Evolutionary conservation across 2,329 filamentous ascomycete genomes (phyloP).

Genomic region (Bretziella fagacearum): DNA sequence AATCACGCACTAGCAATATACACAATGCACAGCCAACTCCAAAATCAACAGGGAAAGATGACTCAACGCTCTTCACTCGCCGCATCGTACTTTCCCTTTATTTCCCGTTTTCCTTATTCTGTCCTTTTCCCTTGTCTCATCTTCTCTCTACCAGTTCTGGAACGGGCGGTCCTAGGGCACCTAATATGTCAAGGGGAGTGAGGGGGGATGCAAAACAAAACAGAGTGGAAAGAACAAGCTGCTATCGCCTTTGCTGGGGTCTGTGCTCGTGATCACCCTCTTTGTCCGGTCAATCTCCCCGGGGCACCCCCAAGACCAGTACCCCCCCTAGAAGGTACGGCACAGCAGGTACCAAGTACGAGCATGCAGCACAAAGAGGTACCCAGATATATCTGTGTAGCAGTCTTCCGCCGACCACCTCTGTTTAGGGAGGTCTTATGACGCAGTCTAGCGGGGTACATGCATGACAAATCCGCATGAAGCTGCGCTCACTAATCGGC

Average conservation of each 20-base stretch:
- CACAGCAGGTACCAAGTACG: no score
- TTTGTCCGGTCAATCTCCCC: no score
- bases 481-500: neutral
- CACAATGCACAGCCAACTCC: neutral
- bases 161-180: neutral
- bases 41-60: slow-evolving; percentile 7
- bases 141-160: no score
- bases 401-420: no score
- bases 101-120: slow-evolving; percentile 1
- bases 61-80: neutral
- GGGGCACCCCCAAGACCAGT: no score
- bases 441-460: neutral
- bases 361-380: no score
- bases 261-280: no score
- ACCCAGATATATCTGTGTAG: no score
- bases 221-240: no score
- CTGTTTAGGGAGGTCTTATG: neutral
- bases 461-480: neutral
- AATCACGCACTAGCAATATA: neutral
- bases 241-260: no score
- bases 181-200: neutral
- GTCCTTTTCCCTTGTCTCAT: neutral
- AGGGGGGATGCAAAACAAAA: neutral
- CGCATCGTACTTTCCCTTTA: slow-evolving; percentile 1
- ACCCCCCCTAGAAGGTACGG: no score